A percentile compares a stretch with the other conserved stretches of the same genome.
Conservation (phyloP, 2,329 filamentous ascomycete genomes). For the Hypoxylon sp. region DNA sequence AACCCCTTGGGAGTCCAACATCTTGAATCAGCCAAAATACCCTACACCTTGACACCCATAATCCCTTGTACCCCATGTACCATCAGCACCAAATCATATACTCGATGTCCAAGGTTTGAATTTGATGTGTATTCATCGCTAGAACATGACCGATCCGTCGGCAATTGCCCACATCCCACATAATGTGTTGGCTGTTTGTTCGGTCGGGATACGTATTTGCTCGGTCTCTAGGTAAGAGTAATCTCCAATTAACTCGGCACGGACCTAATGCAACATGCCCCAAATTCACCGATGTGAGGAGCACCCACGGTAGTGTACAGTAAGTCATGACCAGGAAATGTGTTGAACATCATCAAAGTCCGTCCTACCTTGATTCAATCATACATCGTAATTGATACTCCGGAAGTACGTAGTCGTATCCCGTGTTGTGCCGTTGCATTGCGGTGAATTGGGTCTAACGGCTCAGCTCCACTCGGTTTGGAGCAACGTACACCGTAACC, state of each 20-base stretch:
- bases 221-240: constrained; percentile 15
- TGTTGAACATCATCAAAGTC: constrained; percentile 9
- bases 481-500: constrained; percentile 41
- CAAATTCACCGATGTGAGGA: constrained; percentile 18
- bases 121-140: constrained; percentile 21
- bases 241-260: constrained; percentile 35
- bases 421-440: constrained; percentile 45
- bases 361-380: constrained; percentile 36
- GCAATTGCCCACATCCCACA: constrained; percentile 22
- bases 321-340: constrained; percentile 30
- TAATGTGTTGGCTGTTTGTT: constrained; percentile 26
- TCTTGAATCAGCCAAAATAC: constrained; percentile 16
- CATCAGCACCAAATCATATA: constrained; percentile 8
- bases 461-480: constrained; percentile 46
- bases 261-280: constrained; percentile 33
- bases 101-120: constrained; percentile 14
- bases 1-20: constrained; percentile 10
- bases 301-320: constrained; percentile 22
- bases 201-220: constrained; percentile 28
- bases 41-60: constrained; percentile 8
- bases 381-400: constrained; percentile 35
- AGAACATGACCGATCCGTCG: constrained; percentile 12
- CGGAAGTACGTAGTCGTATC: constrained; percentile 22
- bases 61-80: constrained; percentile 24
- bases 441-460: constrained; percentile 39